Evolutionary conservation across 2,329 filamentous ascomycete genomes (phyloP).

Genomic region (Xylariaceae sp.): DNA sequence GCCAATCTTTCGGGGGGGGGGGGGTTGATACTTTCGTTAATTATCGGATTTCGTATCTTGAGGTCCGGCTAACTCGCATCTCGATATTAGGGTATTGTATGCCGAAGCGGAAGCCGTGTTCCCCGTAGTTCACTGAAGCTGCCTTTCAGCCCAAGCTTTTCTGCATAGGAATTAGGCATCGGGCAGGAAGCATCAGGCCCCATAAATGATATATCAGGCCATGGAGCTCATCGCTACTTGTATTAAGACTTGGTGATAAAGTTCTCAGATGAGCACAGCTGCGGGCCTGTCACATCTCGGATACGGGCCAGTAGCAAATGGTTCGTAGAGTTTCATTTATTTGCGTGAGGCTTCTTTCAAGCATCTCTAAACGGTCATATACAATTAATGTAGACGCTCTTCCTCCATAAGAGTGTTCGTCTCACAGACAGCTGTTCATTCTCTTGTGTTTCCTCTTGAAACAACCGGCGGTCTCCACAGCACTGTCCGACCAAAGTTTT

Average conservation of each 20-base stretch:
- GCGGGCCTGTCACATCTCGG: constrained; percentile 14
- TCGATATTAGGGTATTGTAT: neutral
- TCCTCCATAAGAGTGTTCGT: constrained; percentile 2
- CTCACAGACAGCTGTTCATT: constrained; percentile 34
- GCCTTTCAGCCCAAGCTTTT: constrained; percentile 5
- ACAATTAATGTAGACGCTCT: neutral
- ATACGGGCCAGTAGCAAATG: constrained; percentile 1
- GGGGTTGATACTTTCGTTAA: neutral
- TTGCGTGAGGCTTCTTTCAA: neutral
- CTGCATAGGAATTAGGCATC: neutral
- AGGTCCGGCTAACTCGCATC: neutral
- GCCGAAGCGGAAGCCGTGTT: constrained; percentile 6
- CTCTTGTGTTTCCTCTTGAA: constrained; percentile 31
- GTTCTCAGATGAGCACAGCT: constrained; percentile 8
- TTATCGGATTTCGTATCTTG: neutral
- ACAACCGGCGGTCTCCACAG: constrained; percentile 15
- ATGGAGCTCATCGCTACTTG: neutral
- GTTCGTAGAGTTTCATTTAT: neutral
- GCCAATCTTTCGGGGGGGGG: neutral
- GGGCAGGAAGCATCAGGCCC: neutral
- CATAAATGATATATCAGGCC: neutral
- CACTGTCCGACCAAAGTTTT: neutral
- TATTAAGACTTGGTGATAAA: neutral
- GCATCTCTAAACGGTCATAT: constrained; percentile 1
- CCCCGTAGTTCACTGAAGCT: no score